These are phyloP conservation scores for Rhodotorula sp. DNA, from an alignment of 1,284 basidiomycete genomes.

Conservation along the genomic window DNA sequence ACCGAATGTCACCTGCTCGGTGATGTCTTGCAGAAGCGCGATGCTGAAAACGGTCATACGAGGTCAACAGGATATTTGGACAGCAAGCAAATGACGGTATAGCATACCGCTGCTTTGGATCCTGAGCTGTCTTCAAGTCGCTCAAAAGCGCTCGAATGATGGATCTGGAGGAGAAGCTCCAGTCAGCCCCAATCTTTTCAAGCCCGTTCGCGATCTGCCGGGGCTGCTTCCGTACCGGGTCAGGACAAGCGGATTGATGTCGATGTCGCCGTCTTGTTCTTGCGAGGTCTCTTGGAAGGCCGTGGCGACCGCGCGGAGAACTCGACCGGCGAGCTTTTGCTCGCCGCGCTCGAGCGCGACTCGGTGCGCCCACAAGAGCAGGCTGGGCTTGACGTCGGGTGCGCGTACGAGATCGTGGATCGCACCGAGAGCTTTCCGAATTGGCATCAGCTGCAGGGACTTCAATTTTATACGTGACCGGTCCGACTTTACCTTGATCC, in stretches of 20 bases:
- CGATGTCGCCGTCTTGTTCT: not conserved
- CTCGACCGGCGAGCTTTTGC: not conserved
- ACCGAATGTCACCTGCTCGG: too few species aligned
- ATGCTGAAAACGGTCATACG: too few species aligned
- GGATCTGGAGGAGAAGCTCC: not conserved
- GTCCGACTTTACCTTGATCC: not conserved
- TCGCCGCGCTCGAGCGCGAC: slow-evolving; percentile 7
- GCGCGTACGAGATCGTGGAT: not conserved
- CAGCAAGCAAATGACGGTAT: too few species aligned
- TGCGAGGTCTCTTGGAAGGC: not conserved
- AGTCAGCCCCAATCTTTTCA: too few species aligned
- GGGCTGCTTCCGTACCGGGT: not conserved
- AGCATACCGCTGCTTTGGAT: too few species aligned
- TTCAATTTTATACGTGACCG: too few species aligned
- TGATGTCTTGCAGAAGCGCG: too few species aligned
- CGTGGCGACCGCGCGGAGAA: not conserved
- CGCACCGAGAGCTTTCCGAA: not conserved
- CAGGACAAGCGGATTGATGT: slow-evolving; percentile 4
- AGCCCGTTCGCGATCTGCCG: too few species aligned
- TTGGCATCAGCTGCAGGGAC: not conserved
- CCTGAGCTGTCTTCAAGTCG: not conserved
- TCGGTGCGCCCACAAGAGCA: slow-evolving; percentile 23
- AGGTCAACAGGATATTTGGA: too few species aligned
- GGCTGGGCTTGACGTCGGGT: slow-evolving; percentile 9
- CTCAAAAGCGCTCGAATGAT: not conserved